Evolutionary conservation across 169 alveolate species (phyloP).

Genomic region (Plasmodium coatneyi): DNA sequence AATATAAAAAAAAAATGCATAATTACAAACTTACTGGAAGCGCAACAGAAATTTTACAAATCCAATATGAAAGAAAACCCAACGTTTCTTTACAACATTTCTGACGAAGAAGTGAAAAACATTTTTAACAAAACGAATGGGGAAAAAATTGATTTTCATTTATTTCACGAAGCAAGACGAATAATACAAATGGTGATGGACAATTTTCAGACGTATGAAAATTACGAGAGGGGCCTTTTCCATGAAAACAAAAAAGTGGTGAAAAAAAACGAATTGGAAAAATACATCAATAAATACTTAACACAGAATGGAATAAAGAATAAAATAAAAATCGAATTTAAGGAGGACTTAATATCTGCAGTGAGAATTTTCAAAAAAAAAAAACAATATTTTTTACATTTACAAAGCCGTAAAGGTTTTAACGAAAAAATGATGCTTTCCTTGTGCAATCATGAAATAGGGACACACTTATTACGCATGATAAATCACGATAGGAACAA

Average conservation of each 20-base stretch:
- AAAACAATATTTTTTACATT: slow-evolving; percentile 28
- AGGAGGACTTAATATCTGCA: slow-evolving; percentile 34
- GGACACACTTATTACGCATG: slow-evolving; percentile 75
- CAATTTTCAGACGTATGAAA: slow-evolving; percentile 40
- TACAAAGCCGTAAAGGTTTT: slow-evolving; percentile 17
- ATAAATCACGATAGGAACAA: slow-evolving; percentile 71
- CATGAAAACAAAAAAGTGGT: background rate
- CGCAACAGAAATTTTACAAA: slow-evolving; percentile 42
- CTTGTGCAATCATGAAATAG: slow-evolving; percentile 75
- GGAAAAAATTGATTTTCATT: slow-evolving; percentile 41
- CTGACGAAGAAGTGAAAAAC: slow-evolving; percentile 43
- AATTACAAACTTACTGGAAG: slow-evolving; percentile 36
- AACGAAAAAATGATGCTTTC: slow-evolving; percentile 42
- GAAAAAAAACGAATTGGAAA: slow-evolving; percentile 28
- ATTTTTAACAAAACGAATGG: slow-evolving; percentile 53
- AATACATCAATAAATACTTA: slow-evolving; percentile 25
- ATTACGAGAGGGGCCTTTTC: slow-evolving; percentile 31
- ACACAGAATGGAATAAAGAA: slow-evolving; percentile 3
- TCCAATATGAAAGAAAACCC: slow-evolving; percentile 38
- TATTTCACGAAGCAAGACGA: slow-evolving; percentile 68
- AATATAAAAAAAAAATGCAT: no score
- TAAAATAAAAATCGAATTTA: slow-evolving; percentile 24
- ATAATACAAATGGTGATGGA: slow-evolving; percentile 48
- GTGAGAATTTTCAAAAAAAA: slow-evolving; percentile 31
- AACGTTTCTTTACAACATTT: slow-evolving; percentile 16